These are phyloP conservation scores for Magnusiomyces paraingens DNA, from an alignment of 1,139 yeast genomes.

Conservation along the genomic window DNA sequence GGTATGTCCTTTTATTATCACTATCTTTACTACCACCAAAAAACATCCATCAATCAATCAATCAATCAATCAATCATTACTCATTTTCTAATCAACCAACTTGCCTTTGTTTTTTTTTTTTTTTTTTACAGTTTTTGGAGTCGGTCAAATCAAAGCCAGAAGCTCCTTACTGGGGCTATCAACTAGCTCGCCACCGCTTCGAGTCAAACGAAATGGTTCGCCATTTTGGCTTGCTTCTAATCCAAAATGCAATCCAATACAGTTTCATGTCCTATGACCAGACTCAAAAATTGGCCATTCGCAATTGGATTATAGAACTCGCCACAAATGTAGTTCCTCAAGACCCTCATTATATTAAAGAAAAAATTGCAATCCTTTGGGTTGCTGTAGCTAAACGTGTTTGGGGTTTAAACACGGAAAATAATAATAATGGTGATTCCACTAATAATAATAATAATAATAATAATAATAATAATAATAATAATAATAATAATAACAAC, in stretches of 20 bases:
- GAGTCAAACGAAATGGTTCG: slow-evolving; percentile 66
- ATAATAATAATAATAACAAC: not conserved
- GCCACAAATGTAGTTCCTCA: slow-evolving; percentile 49
- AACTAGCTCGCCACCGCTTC: slow-evolving; percentile 62
- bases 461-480: not conserved
- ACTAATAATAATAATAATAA: not conserved
- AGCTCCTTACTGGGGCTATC: slow-evolving; percentile 91
- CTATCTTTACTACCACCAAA: not conserved
- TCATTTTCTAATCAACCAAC: not conserved
- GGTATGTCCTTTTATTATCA: slow-evolving; percentile 18
- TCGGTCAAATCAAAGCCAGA: slow-evolving; percentile 69
- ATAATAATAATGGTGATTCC: not conserved
- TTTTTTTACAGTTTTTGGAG: slow-evolving; percentile 51
- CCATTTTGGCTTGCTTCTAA: slow-evolving; percentile 79
- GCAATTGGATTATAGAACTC: slow-evolving; percentile 80
- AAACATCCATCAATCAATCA: not conserved
- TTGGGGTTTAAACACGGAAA: slow-evolving; percentile 58
- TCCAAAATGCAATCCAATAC: slow-evolving; percentile 62
- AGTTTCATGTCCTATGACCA: slow-evolving; percentile 52
- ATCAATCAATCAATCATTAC: not conserved
- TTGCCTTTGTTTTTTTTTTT: not conserved
- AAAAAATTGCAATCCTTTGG: slow-evolving; percentile 86
- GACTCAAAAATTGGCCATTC: slow-evolving; percentile 61
- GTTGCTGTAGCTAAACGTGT: slow-evolving; percentile 85
- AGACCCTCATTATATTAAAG: slow-evolving; percentile 88